phyloP scores from a whole-genome alignment of 139 green algal genomes.

The Mesostigma viride region DNA sequence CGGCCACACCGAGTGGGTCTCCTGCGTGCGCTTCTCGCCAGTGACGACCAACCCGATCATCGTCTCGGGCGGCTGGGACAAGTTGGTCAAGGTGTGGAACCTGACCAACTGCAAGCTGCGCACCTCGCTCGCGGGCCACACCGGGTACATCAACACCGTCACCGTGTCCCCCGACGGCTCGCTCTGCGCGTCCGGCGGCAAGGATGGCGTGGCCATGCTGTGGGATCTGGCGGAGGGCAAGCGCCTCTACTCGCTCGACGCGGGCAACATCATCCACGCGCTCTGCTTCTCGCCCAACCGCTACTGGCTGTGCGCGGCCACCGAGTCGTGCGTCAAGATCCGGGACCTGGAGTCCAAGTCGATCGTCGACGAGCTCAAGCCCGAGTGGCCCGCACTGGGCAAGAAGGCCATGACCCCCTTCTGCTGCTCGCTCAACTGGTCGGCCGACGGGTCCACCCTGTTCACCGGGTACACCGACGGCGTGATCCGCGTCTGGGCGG shows the following conservation, averaged over 20 bases:
- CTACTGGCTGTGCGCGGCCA: conserved; percentile 98
- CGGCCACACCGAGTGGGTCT: conserved; percentile 94
- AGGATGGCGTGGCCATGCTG: conserved; percentile 96
- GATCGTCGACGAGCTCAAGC: conserved; percentile 81
- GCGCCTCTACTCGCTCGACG: conserved; percentile 94
- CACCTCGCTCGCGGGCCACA: conserved; percentile 90
- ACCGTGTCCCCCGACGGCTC: conserved; percentile 98
- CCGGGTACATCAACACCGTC: conserved; percentile 61
- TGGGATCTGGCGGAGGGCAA: conserved; percentile 99
- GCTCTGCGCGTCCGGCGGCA: conserved; percentile 81
- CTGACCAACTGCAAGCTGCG: conserved; percentile 97
- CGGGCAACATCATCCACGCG: conserved; percentile 92
- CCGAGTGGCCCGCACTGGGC: conserved; percentile 40
- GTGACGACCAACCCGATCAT: conserved; percentile 91
- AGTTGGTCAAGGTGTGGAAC: conserved; percentile 97
- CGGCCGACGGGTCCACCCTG: conserved; percentile 86
- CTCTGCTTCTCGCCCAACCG: conserved; percentile 97
- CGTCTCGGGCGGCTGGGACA: conserved; percentile 96
- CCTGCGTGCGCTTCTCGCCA: conserved; percentile 96
- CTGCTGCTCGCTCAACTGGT: conserved; percentile 91
- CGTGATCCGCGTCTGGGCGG: conserved; percentile 62
- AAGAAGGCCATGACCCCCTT: conserved; percentile 74
- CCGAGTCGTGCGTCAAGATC: conserved; percentile 82
- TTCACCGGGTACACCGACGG: conserved; percentile 83
- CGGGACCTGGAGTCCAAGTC: conserved; percentile 96